Evolutionary conservation across 345 rosid species (phyloP), one percentile per base, ranked within the genome.

Genomic region (Eucalyptus virginea): DNA sequence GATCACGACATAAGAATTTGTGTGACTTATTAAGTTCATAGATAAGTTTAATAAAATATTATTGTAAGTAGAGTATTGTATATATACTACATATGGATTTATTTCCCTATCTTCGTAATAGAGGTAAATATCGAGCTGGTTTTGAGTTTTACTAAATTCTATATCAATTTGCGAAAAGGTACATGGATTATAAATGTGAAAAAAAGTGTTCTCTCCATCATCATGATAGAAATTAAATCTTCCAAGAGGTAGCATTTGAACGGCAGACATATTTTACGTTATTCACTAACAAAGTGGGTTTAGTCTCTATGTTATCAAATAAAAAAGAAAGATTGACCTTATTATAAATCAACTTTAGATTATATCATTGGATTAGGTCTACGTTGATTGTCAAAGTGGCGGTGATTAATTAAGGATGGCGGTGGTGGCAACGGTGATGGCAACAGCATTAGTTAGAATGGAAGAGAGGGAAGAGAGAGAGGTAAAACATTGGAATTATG

Each of bases 1-100:
- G 28, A 37, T 77, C 4, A 11, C 2, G 1, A 11, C 15, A 0
- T 16, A 11, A 77, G 5, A 37, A 19, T 3, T 72, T 37, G 3
- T 34, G 23, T 32, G 81, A 11, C 42, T 67, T 37, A 17, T 3
- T 15, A 15, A 65, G 37, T 65, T n/a, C 10, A 4, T n/a, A 9
- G 5, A 65, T 14, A n/a, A 15, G 15, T 65, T 65, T 65, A 7
- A 14, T 34, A 72, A 72, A 72, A 18, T 72, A 19, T 37, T 21
- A 72, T 37, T 37, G 8, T 37, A 19, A 19, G 18, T 72, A 4
- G 45, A 37, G 24, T 37, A 4, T 37, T 37, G 8, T 4, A 0
- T 37, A 6, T 19, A 72, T 34, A 37, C 1, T 19, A 10, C 5
- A 69, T 69, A 34, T 32, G 10, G 18, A 69, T 18, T 69, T 69